A percentile compares a stretch with the other conserved stretches of the same genome.
Conservation (phyloP, 2,329 filamentous ascomycete species). For the Blastomyces silverae region DNA sequence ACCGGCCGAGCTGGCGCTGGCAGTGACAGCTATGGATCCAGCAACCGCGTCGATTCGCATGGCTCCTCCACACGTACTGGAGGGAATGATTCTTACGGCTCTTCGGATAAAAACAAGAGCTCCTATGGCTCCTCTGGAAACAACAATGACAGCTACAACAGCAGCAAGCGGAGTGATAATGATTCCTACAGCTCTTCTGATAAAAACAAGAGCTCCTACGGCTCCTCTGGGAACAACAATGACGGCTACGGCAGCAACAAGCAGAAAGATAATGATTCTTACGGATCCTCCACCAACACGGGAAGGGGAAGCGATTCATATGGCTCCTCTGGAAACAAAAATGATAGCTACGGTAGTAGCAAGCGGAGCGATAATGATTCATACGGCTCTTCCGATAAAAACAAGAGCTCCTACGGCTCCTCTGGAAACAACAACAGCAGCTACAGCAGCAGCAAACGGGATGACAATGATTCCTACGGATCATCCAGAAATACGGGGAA, state of each 20-base stretch:
- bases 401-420: not conserved
- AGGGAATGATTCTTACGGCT: not conserved
- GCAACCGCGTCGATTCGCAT: not conserved
- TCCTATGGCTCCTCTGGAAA: conserved; percentile 9
- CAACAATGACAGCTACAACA: conserved; percentile 1
- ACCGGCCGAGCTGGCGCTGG: not conserved
- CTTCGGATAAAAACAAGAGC: conserved; percentile 1
- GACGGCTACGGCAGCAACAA: not conserved
- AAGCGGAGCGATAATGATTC: not conserved
- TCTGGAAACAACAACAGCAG: not conserved
- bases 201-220: not conserved
- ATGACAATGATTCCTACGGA: conserved; percentile 6
- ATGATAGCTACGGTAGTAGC: not conserved
- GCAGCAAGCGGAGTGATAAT: not conserved
- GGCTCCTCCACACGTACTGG: not conserved
- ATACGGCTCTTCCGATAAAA: not conserved
- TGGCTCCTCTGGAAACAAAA: conserved; percentile 8
- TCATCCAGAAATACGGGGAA: not conserved
- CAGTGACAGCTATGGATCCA: not conserved
- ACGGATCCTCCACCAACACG: too few relatives aligned
- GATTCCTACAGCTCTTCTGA: not conserved
- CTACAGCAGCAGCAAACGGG: not conserved
- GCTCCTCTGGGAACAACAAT: not conserved
- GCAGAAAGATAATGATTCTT: not conserved
- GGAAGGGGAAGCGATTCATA: too few relatives aligned